Conservation (phyloP, 2,329 filamentous ascomycete species). For the Neonectria faginata region DNA sequence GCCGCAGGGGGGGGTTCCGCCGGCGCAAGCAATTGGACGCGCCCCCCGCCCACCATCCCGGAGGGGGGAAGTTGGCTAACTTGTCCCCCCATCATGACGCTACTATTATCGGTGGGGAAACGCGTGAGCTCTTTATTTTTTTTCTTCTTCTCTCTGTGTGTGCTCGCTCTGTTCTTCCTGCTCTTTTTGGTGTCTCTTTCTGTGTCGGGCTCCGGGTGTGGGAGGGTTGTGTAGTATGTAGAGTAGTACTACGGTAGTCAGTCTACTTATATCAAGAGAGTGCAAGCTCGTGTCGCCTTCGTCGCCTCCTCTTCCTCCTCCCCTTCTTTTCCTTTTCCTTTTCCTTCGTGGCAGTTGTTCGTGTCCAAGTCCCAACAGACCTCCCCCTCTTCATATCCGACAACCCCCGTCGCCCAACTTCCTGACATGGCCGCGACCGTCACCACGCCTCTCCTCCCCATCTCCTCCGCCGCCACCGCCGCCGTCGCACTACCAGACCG, state of each 20-base stretch:
- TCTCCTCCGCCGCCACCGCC: conserved; percentile 41
- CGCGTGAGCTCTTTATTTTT: conserved; percentile 42
- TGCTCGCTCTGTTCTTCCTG: too few species aligned
- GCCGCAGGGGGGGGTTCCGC: neutral
- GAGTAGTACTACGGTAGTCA: too few species aligned
- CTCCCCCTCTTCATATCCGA: neutral
- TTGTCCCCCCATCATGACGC: conserved; percentile 33
- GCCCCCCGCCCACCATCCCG: conserved; percentile 1
- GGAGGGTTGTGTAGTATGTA: neutral
- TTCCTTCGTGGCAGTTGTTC: neutral
- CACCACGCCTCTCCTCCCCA: conserved; percentile 43
- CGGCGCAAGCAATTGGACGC: conserved; percentile 15
- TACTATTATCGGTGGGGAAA: conserved; percentile 43
- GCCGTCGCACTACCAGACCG: conserved; percentile 25
- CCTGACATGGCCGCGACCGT: conserved; percentile 34
- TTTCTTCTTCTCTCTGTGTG: conserved; percentile 16
- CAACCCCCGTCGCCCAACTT: neutral
- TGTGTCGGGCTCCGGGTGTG: neutral
- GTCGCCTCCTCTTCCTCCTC: neutral
- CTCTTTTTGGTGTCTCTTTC: neutral
- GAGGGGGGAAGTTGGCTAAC: conserved; percentile 18
- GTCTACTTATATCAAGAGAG: too few species aligned
- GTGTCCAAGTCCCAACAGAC: neutral
- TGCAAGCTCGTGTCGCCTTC: neutral
- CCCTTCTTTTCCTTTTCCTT: neutral